Base-by-base conservation (phyloP, 805 yeast genomes). In the Kluyveromyces wickerhamii region DNA sequence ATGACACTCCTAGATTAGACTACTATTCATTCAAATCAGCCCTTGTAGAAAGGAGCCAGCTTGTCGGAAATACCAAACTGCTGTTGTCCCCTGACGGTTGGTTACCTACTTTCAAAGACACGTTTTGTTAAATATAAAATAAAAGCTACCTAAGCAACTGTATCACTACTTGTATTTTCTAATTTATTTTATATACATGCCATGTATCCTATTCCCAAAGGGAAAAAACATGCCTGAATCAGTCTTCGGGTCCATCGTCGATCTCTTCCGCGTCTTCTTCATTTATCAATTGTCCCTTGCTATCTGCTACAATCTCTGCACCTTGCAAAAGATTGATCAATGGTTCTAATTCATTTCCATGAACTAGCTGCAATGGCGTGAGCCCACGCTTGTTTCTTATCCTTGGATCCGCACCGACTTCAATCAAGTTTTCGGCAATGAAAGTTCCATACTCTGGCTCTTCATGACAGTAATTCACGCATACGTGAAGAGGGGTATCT, bases 381-480 rank as follows among this genome's bases (percentile, higher is more conserved):
- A 79, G 70, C 16, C 84, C 84, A 25, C 67, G 65, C 23, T 67
- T 69, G 51, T 82, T 82, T 43, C 56, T 67, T 12, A 72, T 52
- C 32, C 71, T 66, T 2, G 94, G 84, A 59, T 88, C 92, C 2
- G 92, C 79, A 3, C 98, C 97, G 19, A 94, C 95, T 49, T 88
- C 96, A 26, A 92, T 64, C 42, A 92, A 69, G 54, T 79, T 81
- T 49, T 84, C 94, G 9, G 79, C 74, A 21, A 87, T 66, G 45
- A 78, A 84, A 16, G 68, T 63, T 1, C 95, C 96, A 57, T 81
- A 87, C 40, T 84, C 96, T 0, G 92, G 84, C 51, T 89, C 95
- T 17, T 75, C 77, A 29, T 66, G 65, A 10, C 88, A 69, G 56
- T 82, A 89, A 41, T 71, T 72, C 9, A 79, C 95, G 4, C 95